A percentile compares a stretch with the other conserved stretches of the same genome.
phyloP scores from a whole-genome alignment of 2,329 filamentous ascomycete genomes.

The Tolypocladium album region DNA sequence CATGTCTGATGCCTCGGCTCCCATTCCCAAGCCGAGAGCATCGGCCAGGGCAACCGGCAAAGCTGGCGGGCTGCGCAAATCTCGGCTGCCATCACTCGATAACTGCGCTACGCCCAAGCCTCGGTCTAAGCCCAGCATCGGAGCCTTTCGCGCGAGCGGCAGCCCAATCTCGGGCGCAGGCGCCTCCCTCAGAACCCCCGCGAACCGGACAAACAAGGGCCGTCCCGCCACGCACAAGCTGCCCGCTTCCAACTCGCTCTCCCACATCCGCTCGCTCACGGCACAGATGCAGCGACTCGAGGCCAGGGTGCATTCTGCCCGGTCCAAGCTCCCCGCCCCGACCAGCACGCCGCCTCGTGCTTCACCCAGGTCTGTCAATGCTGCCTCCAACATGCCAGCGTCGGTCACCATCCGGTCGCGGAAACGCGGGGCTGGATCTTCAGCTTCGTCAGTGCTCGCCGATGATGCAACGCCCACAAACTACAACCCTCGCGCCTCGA shows the following conservation, averaged over 20 bases:
- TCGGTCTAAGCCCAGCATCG: conserved; percentile 34
- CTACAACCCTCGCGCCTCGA: conserved; percentile 16
- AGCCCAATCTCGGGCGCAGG: conserved; percentile 36
- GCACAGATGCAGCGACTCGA: conserved; percentile 97
- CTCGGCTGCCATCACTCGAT: conserved; percentile 45
- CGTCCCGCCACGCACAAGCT: conserved; percentile 39
- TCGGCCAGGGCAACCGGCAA: conserved; percentile 21
- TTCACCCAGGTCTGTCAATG: conserved; percentile 50
- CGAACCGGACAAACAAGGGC: conserved; percentile 41
- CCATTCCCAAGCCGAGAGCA: conserved; percentile 40
- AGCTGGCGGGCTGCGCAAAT: conserved; percentile 26
- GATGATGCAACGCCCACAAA: conserved; percentile 42
- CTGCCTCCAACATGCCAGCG: conserved; percentile 25
- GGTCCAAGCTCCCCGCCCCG: conserved; percentile 83
- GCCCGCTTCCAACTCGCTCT: conserved; percentile 60
- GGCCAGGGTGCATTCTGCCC: conserved; percentile 80
- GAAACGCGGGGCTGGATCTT: conserved; percentile 54
- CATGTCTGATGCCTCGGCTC: conserved; percentile 72
- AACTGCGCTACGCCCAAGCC: conserved; percentile 46
- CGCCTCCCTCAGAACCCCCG: conserved; percentile 33
- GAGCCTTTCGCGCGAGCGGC: conserved; percentile 1
- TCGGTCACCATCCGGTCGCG: conserved; percentile 56
- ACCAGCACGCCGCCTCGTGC: conserved; percentile 65
- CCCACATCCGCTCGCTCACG: conserved; percentile 86
- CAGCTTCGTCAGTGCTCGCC: conserved; percentile 36